Percentiles rank a stretch among this genome's conserved stretches.
These are phyloP conservation scores for Teratosphaeria gauchensis DNA, from an alignment of 2,329 filamentous ascomycete species.

Conservation along the genomic window DNA sequence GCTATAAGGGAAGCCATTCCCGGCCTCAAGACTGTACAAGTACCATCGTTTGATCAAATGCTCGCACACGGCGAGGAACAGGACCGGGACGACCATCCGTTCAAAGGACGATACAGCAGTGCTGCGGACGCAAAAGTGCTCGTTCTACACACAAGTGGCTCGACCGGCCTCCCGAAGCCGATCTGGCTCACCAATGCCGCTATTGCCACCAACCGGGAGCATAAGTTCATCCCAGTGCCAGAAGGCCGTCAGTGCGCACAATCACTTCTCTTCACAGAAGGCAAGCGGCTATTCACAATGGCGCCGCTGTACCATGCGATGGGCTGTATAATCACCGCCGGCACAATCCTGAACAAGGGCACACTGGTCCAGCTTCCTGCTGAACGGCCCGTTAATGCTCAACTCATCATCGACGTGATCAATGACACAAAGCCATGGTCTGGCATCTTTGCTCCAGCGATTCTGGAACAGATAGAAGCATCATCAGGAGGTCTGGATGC, in stretches of 20 bases:
- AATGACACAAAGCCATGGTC: background rate
- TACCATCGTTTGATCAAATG: slow-evolving; percentile 2
- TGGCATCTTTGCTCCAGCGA: slow-evolving; percentile 2
- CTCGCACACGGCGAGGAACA: background rate
- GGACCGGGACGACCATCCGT: background rate
- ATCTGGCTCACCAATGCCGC: slow-evolving; percentile 1
- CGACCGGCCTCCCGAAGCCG: slow-evolving; percentile 4
- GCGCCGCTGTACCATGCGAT: background rate
- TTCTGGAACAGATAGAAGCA: slow-evolving; percentile 2
- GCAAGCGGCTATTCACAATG: background rate
- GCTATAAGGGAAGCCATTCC: background rate
- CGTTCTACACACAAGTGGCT: slow-evolving; percentile 5
- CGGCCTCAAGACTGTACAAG: background rate
- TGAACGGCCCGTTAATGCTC: background rate
- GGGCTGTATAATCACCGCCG: background rate
- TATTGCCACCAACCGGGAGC: background rate
- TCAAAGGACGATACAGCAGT: background rate
- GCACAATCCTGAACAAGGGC: background rate
- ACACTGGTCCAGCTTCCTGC: background rate
- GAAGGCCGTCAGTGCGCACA: background rate
- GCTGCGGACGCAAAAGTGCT: background rate
- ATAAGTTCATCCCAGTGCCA: background rate
- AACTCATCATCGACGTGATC: slow-evolving; percentile 2
- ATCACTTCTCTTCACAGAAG: background rate
- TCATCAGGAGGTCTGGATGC: background rate